Evolutionary conservation across 768 basidiomycete genomes (phyloP), one percentile per base, ranked within the genome.

Genomic region (Boletus vinaceobasis): DNA sequence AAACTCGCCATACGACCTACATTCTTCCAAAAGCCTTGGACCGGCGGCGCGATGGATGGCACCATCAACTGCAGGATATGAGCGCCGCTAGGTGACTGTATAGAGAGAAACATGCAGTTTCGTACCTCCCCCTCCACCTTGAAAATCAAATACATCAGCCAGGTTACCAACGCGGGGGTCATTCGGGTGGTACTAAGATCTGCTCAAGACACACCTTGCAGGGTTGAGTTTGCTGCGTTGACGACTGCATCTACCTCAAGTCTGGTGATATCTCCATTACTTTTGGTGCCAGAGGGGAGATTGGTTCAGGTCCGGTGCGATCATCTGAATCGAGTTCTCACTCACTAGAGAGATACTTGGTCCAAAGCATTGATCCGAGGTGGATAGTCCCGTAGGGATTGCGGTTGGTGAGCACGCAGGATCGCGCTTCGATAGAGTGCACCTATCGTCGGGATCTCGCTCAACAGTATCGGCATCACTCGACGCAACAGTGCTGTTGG

Each of bases 21-120:
- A 92, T 81, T 92, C 90, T 56, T 79, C 75, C 0, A 83, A 57
- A 5, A 91, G 77, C 48, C 77, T 73, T 5, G 70, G 77, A 11
- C 90, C 91, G 26, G 91, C 90, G 11, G 87, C 88, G 23, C 67
- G 66, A 67, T 93, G 90, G 43, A 93, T 92, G 2, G 88, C 88
- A 4, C 90, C 90, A 64, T 93, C 90, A 40, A 93, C 90, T 89
- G 55, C 45, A 26, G 36, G 48, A 48, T 35, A 52, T 17, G 35
- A 54, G 32, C 31, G 26, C 50, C 31, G 8, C 26, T 33, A 10
- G 31, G 11, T 7, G n/a, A n/a, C n/a, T 21, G 4, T 14, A 27
- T 7, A 7, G 15, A 26, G 33, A 23, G 2, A 49, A 10, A 29
- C 1, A 40, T 7, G 4, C 5, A 23, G 6, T 27, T 43, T 69